Percentiles rank a stretch among this genome's conserved stretches.
phyloP scores from a whole-genome alignment of 73 alveolate species.

The Breviolum minutum region DNA sequence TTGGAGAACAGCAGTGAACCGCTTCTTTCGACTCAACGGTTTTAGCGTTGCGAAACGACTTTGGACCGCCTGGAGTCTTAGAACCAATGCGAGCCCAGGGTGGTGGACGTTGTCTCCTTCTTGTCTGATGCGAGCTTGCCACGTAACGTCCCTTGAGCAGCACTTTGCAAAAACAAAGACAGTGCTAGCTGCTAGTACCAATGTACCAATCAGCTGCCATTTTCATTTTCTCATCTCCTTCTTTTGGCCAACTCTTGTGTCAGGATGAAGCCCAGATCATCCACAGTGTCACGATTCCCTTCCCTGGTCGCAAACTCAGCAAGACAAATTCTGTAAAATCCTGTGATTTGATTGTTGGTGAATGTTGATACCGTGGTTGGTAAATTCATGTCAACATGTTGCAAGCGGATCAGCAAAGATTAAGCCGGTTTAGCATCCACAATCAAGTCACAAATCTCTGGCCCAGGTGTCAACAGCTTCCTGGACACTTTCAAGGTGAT shows the following conservation, averaged over 20 bases:
- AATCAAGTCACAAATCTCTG: no score
- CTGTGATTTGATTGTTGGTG: background rate
- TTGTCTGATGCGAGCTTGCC: slow-evolving; percentile 57
- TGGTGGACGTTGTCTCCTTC: slow-evolving; percentile 48
- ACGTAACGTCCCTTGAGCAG: background rate
- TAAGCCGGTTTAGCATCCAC: background rate
- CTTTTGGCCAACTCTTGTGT: background rate
- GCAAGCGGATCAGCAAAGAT: background rate
- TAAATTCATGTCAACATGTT: background rate
- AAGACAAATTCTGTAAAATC: background rate
- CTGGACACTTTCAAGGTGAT: slow-evolving; percentile 79
- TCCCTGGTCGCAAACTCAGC: slow-evolving; percentile 23
- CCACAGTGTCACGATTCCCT: slow-evolving; percentile 80
- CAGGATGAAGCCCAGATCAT: slow-evolving; percentile 74
- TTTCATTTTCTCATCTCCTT: background rate
- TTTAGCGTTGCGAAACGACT: background rate
- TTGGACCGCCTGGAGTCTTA: background rate
- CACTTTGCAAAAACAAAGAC: background rate
- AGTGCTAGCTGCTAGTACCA: background rate
- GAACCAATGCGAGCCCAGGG: background rate
- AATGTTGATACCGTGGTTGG: background rate
- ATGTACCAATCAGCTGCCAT: no score
- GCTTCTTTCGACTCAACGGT: no score
- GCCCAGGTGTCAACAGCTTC: slow-evolving; percentile 35
- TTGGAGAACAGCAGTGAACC: background rate